A percentile compares a stretch with the other conserved stretches of the same genome.
phyloP scores from a whole-genome alignment of 176 grass and related monocot genomes.

The Otatea glauca region DNA sequence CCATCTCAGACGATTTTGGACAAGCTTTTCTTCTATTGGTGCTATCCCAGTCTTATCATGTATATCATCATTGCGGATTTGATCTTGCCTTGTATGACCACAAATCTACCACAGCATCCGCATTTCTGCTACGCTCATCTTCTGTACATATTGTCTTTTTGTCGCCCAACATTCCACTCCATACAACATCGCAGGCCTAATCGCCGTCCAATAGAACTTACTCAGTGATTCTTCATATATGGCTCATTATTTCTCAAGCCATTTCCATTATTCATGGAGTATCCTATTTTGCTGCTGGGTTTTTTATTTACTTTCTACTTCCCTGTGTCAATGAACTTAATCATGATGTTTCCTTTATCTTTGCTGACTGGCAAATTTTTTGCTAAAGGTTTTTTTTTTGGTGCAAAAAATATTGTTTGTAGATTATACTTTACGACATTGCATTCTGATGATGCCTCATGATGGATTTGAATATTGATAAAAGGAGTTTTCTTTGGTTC shows the following conservation, averaged over 20 bases:
- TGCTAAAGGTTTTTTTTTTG: not conserved
- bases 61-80: no score
- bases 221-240: conserved; percentile 7
- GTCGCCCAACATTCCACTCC: no score
- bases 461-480: conserved; percentile 31
- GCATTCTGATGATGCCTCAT: conserved; percentile 22
- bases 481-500: conserved; percentile 29
- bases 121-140: no score
- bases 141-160: no score
- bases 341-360: not conserved
- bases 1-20: no score
- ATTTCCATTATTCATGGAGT: not conserved
- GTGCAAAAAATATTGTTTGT: not conserved
- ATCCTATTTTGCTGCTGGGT: conserved; percentile 12
- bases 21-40: no score
- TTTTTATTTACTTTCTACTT: not conserved
- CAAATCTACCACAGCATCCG: no score
- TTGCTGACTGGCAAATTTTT: not conserved
- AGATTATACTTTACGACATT: conserved; percentile 4
- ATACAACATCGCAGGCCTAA: no score
- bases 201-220: no score
- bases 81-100: no score
- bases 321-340: conserved; percentile 8
- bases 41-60: no score
- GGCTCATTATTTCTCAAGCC: not conserved